A percentile compares a stretch with the other conserved stretches of the same genome.
phyloP scores from a whole-genome alignment of 768 basidiomycete genomes.

The Gloeostereum incarnatum region DNA sequence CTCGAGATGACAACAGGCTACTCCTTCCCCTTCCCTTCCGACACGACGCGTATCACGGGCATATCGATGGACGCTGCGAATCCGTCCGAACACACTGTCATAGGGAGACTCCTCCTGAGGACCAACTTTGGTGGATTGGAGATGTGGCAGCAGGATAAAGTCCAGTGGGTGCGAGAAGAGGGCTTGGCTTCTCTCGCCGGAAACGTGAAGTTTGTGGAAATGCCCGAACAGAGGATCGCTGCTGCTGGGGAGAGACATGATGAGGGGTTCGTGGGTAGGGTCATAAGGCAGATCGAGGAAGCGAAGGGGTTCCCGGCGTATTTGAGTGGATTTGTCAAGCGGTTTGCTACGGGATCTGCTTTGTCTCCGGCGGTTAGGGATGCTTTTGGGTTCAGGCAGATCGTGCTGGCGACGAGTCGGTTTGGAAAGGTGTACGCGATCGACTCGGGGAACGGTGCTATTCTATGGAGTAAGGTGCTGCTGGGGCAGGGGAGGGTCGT shows the following conservation, averaged over 20 bases:
- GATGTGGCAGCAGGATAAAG: slow-evolving; percentile 52
- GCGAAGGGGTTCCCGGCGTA: slow-evolving; percentile 68
- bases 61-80: slow-evolving; percentile 44
- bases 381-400: slow-evolving; percentile 79
- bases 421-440: slow-evolving; percentile 76
- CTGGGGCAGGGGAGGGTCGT: slow-evolving; percentile 53
- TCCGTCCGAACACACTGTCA: slow-evolving; percentile 22
- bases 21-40: slow-evolving; percentile 57
- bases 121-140: slow-evolving; percentile 75
- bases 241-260: slow-evolving; percentile 21
- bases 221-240: slow-evolving; percentile 49
- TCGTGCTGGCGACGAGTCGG: slow-evolving; percentile 64
- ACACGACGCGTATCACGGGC: no score
- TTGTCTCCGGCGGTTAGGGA: slow-evolving; percentile 55
- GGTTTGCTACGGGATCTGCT: slow-evolving; percentile 67
- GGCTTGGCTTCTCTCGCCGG: slow-evolving; percentile 52
- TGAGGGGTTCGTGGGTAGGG: slow-evolving; percentile 41
- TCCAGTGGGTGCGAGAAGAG: slow-evolving; percentile 80
- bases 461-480: slow-evolving; percentile 75
- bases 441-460: slow-evolving; percentile 67
- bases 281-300: slow-evolving; percentile 49
- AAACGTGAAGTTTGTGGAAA: slow-evolving; percentile 66
- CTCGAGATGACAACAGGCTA: slow-evolving; percentile 38
- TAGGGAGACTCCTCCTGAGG: slow-evolving; percentile 42
- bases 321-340: slow-evolving; percentile 50